phyloP scores from a whole-genome alignment of 805 yeast genomes.

The Torulaspora microellipsoides region DNA sequence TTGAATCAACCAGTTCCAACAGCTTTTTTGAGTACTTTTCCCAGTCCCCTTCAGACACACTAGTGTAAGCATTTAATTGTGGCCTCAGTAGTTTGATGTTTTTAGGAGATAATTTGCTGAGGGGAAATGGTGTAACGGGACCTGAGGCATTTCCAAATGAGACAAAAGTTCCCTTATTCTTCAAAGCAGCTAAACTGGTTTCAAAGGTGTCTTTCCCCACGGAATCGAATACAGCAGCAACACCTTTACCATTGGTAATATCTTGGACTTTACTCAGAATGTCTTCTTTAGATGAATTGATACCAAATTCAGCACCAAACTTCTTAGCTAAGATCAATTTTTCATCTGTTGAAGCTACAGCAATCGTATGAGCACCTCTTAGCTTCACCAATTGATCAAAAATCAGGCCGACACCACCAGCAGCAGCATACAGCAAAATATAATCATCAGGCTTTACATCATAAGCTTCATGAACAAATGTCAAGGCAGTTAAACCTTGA shows the following conservation, averaged over 20 bases:
- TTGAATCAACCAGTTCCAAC: conserved; percentile 40
- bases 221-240: conserved; percentile 63
- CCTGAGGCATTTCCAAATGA: conserved; percentile 88
- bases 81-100: conserved; percentile 67
- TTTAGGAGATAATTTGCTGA: conserved; percentile 51
- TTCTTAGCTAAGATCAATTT: conserved; percentile 62
- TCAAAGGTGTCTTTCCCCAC: conserved; percentile 77
- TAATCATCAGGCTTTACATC: conserved; percentile 63
- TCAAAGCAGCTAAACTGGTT: conserved; percentile 53
- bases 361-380: conserved; percentile 78
- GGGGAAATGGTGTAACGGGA: conserved; percentile 61
- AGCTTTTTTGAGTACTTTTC: conserved; percentile 42
- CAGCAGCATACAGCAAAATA: conserved; percentile 84
- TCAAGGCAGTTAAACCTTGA: conserved; percentile 77
- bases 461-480: conserved; percentile 64
- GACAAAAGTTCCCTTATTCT: conserved; percentile 68
- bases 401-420: conserved; percentile 87
- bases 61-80: conserved; percentile 48
- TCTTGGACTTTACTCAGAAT: conserved; percentile 51
- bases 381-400: conserved; percentile 58
- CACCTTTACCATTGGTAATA: conserved; percentile 64
- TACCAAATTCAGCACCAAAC: conserved; percentile 71
- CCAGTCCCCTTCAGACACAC: conserved; percentile 50
- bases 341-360: conserved; percentile 72
- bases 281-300: conserved; percentile 55